These are phyloP conservation scores for Penicillium sp. DNA, from an alignment of 2,329 filamentous ascomycete species.

Conservation along the genomic window DNA sequence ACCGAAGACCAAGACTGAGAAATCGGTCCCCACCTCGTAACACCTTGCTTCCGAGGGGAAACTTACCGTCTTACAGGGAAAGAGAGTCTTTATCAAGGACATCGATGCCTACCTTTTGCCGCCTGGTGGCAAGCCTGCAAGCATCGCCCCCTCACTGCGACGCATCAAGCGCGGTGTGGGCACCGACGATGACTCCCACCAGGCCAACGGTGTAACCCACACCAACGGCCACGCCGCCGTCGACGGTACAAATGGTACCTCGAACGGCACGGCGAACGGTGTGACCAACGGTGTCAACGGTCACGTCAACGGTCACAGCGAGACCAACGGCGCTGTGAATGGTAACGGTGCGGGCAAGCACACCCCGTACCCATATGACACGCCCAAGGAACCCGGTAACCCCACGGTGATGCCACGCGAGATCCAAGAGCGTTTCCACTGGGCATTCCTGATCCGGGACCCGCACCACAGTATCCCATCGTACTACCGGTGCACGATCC, in stretches of 20 bases:
- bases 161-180: constrained; percentile 61
- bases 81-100: constrained; percentile 96
- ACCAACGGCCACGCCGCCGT: constrained; percentile 23
- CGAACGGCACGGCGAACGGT: constrained; percentile 10
- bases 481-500: constrained; percentile 91
- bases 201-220: constrained; percentile 24
- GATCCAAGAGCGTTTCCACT: constrained; percentile 79
- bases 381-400: constrained; percentile 66
- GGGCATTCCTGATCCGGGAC: constrained; percentile 94
- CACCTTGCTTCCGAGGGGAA: constrained; percentile 18
- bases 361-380: constrained; percentile 59
- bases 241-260: constrained; percentile 21
- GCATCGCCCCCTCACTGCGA: constrained; percentile 74
- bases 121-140: constrained; percentile 65
- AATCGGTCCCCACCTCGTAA: not conserved
- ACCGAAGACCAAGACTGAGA: not conserved
- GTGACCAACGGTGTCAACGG: constrained; percentile 4
- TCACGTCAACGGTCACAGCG: constrained; percentile 8
- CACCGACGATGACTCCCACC: constrained; percentile 35
- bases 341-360: constrained; percentile 1
- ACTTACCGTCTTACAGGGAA: constrained; percentile 63
- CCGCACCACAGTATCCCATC: constrained; percentile 89
- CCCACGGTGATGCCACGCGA: constrained; percentile 79
- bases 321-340: constrained; percentile 1
- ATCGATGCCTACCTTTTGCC: constrained; percentile 91